Evolutionary conservation across 176 grass and related monocot species (phyloP).

Genomic region (Saccharum spontaneum): DNA sequence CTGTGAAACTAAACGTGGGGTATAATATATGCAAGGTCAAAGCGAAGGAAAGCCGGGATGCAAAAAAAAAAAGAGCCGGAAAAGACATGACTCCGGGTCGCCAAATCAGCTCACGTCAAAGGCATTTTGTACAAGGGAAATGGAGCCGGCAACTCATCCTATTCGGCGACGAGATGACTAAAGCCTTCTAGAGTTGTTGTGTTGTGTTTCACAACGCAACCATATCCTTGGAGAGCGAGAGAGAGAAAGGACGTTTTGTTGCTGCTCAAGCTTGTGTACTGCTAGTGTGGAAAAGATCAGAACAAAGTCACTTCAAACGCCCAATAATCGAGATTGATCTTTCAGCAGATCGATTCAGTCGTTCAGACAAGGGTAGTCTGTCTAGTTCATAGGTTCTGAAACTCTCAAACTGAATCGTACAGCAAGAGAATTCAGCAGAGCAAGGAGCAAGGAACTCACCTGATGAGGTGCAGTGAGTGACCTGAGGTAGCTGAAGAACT

Average conservation of each 20-base stretch:
- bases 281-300: background rate
- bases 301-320: background rate
- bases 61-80: background rate
- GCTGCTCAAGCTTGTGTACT: background rate
- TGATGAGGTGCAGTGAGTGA: background rate
- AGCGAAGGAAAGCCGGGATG: background rate
- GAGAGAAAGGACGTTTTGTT: background rate
- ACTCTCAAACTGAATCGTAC: background rate
- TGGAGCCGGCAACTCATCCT: slow-evolving; percentile 14
- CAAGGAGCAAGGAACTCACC: slow-evolving; percentile 7
- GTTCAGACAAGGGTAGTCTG: background rate
- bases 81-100: slow-evolving; percentile 6
- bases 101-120: slow-evolving; percentile 41
- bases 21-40: slow-evolving; percentile 12
- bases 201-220: slow-evolving; percentile 1
- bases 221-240: background rate
- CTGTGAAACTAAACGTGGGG: slow-evolving; percentile 6
- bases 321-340: background rate
- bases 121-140: slow-evolving; percentile 20
- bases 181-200: background rate
- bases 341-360: background rate
- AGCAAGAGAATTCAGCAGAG: background rate
- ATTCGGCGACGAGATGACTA: background rate
- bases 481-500: background rate
- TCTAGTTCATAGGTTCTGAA: background rate